Base-by-base conservation (phyloP, 208 protist species). In the Leishmania lainsoni region DNA sequence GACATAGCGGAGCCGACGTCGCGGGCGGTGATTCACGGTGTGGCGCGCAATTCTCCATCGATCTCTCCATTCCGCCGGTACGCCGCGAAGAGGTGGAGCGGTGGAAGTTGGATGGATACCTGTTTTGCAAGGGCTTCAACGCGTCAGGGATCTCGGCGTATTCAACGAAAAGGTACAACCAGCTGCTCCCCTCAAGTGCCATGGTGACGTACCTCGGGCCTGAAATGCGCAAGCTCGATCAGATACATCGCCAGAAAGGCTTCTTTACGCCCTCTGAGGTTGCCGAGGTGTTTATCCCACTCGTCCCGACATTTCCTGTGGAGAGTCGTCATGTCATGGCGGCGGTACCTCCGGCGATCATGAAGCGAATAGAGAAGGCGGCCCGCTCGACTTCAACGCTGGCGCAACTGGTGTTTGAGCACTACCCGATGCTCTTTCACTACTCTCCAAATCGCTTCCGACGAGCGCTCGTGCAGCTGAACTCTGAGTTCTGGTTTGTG, bases 391-490 rank as follows among this genome's bases (percentile, higher is more conserved):
- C 58, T 6, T 56, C 74, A 5, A 70, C 77, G 35, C 69, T 89
- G 5, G 81, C 86, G 5, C 68, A 75, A 17, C 49, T 52, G 0
- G 72, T 95, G 12, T 90, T 97, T 71, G 75, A 72, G 17, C 85
- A 86, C 52, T 97, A 96, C 73, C 93, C 93, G n/a, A 94, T 96
- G 89, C 81, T 97, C 0, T 97, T 97, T 75, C 85, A 89, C 39
- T 61, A 92, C 17, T 81, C 79, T 35, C 61, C 65, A 8, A 65
- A 59, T 17, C 84, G 86, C n/a, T 91, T 83, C 84, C 83, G 86
- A 20, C 87, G 84, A 20, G 54, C 92, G 12, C 68, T 81, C 22
- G 87, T 97, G 54, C 91, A 90, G 70, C 82, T 97, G n/a, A 96
- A 97, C 79, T 79, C 88, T 2, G 82, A 89, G 52, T 90, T 94